Base-by-base conservation (phyloP, 306 rosid genomes). In the Gastrolobium bilobum region DNA sequence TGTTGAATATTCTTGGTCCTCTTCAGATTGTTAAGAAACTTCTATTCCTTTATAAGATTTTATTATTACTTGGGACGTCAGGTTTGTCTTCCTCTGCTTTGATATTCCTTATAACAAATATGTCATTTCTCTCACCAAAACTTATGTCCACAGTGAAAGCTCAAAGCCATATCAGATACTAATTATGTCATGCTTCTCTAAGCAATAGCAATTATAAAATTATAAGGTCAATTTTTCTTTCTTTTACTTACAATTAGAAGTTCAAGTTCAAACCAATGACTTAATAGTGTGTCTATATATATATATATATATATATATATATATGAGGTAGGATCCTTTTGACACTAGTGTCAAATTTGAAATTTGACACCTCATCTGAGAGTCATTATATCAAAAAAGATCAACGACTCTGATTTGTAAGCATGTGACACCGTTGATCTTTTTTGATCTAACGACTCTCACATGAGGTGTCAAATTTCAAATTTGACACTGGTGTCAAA, bases 111-210 rank as follows among this genome's bases (percentile, higher is more conserved):
- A 2, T 37, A 48, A 59, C 40, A 83, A 78, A 88, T 61, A 57
- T 48, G 79, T 78, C 86, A 76, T 73, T 84, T 68, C 77, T 78
- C 81, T 64, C 67, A 63, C 76, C 80, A 44, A 77, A 56, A 9
- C 58, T 65, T 81, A 60, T 79, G 87, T 72, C 81, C 56, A 42
- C 31, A 50, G 75, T 66, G 68, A 14, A 60, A 59, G 60, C 50
- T 30, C 35, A 77, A 73, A 61, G 64, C 64, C 60, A 29, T 52
- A 65, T 73, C 30, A 65, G 62, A 82, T 79, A 52, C 58, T 79
- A 34, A 66, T 31, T 34, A 48, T 74, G 66, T 39, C 78, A 34
- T 58, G 68, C 60, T 84, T 54, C 76, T 67, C 56, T 57, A 74
- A 65, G 79, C 74, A 72, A 20, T 38, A 65, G 79, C 74, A 72